Base-by-base conservation (phyloP, 352 stramenopile genomes). In the Bremia lactucae region DNA sequence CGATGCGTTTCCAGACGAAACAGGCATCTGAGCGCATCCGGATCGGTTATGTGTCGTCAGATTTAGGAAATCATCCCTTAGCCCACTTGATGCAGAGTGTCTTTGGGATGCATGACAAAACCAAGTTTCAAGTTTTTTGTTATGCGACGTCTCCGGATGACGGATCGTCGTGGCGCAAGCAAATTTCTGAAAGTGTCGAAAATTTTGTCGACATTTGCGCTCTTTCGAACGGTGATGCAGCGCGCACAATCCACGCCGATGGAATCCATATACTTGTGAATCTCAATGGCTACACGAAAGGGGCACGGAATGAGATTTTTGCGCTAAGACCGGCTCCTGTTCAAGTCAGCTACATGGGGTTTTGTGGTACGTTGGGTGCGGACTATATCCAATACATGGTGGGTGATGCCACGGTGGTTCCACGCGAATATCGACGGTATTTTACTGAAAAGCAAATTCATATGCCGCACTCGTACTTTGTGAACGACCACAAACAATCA, bases 301-400 rank as follows among this genome's bases (percentile, higher is more conserved):
- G 77, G 7, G 83, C 85, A 3, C 76, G 82, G 13, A 95, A 87
- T 44, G 89, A 97, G 55, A 93, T 97, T 35, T 96, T 97, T 46
- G 84, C 87, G n/a, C 52, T 97, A 0, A 70, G 81, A 40, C 85
- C 91, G 4, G 79, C 85, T 2, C 87, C 87, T 3, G 57, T 97
- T 29, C 87, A 96, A 52, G 65, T 96, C 28, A 78, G 68, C 46
- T 93, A 95, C 64, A 83, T 96, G 69, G 82, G 86, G 3, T 96
- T 95, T 39, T 90, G 70, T 37, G 87, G 85, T 4, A 96, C 91
- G 1, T 63, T 96, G 13, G 90, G 89, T 13, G 84, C 86, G 1
- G 73, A 95, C 31, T 96, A 94, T 55, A 88, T 96, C 21, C 70
- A 97, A 46, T 97, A 96, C 67, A 83, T 96, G 62, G 72, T 97